phyloP scores from a whole-genome alignment of 371 early-diverging fungal genomes.

The Saksenaea vasiformis region DNA sequence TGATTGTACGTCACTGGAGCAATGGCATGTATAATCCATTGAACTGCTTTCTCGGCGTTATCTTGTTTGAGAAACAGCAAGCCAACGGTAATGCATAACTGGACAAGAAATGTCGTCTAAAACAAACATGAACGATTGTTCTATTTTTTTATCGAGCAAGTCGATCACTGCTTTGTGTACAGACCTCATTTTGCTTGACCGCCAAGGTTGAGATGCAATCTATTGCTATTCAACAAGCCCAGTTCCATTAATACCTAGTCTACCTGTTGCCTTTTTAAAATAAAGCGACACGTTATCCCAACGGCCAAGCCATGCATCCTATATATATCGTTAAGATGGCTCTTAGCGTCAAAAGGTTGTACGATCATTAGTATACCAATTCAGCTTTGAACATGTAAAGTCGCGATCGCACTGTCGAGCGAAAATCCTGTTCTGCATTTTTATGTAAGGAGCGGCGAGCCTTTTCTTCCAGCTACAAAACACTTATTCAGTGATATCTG shows the following conservation, averaged over 20 bases:
- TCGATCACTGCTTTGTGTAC: slow-evolving; percentile 93
- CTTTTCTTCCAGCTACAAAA: background rate
- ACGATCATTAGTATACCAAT: background rate
- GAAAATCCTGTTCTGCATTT: background rate
- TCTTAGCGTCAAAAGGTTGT: background rate
- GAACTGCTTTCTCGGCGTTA: background rate
- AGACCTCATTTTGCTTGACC: slow-evolving; percentile 80
- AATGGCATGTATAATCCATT: background rate
- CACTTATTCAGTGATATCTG: background rate
- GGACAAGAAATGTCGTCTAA: background rate
- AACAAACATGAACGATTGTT: background rate
- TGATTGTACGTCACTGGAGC: background rate
- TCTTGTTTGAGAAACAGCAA: background rate
- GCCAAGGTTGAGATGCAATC: slow-evolving; percentile 15
- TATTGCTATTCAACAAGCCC: background rate
- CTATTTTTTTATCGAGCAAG: slow-evolving; percentile 44
- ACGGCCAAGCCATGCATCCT: background rate
- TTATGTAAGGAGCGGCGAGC: background rate
- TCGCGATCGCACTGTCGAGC: background rate
- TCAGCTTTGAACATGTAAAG: slow-evolving; percentile 1
- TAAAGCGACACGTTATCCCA: background rate
- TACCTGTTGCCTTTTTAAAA: background rate
- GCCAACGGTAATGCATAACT: background rate
- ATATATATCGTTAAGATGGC: background rate
- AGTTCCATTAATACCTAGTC: background rate